Evolutionary conservation across 495 filamentous ascomycete genomes (phyloP).

Genomic region (Pyrenula massariospora): DNA sequence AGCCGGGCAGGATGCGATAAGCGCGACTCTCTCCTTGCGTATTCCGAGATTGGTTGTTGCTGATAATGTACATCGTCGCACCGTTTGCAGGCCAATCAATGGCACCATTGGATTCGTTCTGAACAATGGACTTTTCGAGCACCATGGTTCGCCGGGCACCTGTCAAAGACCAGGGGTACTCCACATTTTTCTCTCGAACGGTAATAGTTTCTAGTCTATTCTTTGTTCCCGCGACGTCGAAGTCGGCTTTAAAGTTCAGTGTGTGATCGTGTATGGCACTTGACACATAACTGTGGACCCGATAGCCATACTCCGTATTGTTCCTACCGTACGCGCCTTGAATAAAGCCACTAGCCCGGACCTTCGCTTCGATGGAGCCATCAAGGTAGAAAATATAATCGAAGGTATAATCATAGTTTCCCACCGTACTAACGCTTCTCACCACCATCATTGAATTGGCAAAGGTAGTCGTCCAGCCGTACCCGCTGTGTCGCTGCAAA

Average conservation of each 20-base stretch:
- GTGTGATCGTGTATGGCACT: conserved; percentile 52
- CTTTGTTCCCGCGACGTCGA: conserved; percentile 36
- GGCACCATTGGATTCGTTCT: conserved; percentile 31
- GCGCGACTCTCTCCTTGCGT: conserved; percentile 41
- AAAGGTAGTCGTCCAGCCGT: neutral
- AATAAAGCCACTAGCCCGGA: conserved; percentile 47
- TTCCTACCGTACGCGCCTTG: conserved; percentile 37
- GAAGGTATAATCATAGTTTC: neutral
- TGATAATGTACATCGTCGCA: conserved; percentile 34
- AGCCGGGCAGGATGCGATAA: conserved; percentile 37
- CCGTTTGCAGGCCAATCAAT: conserved; percentile 40
- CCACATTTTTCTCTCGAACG: conserved; percentile 23
- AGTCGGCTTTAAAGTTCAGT: conserved; percentile 45
- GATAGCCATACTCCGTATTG: conserved; percentile 40
- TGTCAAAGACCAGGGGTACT: conserved; percentile 37
- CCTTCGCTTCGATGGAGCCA: conserved; percentile 39
- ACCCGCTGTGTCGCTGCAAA: neutral
- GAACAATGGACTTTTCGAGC: conserved; percentile 28
- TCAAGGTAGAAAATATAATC: conserved; percentile 39
- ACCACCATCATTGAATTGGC: neutral
- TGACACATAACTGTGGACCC: conserved; percentile 37
- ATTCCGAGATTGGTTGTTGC: conserved; percentile 40
- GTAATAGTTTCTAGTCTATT: conserved; percentile 35
- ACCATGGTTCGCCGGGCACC: conserved; percentile 42
- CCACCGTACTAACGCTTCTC: neutral